phyloP scores from a whole-genome alignment of 73 alveolate species.

The Symbiodinium pilosum region DNA sequence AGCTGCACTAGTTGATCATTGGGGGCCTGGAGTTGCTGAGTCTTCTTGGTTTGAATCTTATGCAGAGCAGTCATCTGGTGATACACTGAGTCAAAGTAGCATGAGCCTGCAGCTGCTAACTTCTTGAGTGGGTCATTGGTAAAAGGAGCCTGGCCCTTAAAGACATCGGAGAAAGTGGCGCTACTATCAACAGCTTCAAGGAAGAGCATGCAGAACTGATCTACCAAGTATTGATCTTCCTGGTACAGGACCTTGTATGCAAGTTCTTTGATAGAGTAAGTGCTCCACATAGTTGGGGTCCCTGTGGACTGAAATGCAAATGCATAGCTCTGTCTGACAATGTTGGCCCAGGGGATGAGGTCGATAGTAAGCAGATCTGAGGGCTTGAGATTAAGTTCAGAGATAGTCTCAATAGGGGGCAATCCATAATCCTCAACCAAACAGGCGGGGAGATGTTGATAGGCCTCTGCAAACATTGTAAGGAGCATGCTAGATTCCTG shows the following conservation, averaged over 20 bases:
- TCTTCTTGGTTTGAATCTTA: background rate
- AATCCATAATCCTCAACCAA: background rate
- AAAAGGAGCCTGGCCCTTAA: background rate
- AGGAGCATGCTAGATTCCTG: background rate
- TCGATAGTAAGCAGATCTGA: background rate
- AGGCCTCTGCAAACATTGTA: background rate
- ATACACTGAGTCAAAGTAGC: background rate
- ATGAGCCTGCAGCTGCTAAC: background rate
- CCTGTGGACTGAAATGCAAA: background rate
- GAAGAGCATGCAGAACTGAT: no score
- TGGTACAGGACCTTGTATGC: no score
- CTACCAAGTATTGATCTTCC: no score
- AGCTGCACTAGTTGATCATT: background rate
- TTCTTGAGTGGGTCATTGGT: background rate
- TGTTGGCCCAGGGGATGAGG: background rate
- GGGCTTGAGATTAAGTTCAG: background rate
- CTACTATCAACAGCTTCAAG: background rate
- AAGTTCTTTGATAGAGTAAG: background rate
- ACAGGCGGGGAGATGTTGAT: background rate
- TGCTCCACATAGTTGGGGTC: background rate
- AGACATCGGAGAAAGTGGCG: background rate
- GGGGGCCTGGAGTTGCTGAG: background rate
- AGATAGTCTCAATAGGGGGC: background rate
- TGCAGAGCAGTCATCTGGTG: background rate
- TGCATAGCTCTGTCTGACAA: background rate